Percentiles rank a stretch among this genome's conserved stretches.
Evolutionary conservation across 352 stramenopile genomes (phyloP).

Genomic region (Globisporangium barbulae): DNA sequence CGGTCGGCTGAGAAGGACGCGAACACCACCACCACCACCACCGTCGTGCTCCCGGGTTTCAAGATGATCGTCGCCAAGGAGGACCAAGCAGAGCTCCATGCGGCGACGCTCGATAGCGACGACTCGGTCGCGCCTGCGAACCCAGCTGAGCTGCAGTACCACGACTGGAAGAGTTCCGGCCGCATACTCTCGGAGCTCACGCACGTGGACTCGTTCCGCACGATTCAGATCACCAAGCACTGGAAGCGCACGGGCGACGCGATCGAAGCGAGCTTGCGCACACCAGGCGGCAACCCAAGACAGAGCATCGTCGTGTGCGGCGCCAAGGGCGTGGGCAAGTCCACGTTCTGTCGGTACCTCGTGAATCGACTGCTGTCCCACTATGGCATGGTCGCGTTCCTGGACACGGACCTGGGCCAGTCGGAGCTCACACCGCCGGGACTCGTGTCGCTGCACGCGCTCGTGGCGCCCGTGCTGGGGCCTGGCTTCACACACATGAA

Average conservation of each 20-base stretch:
- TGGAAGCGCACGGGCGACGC: conserved; percentile 49
- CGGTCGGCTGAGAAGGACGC: conserved; percentile 17
- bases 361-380: conserved; percentile 89
- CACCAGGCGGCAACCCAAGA: not conserved
- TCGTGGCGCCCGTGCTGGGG: conserved; percentile 87
- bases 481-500: conserved; percentile 92
- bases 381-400: conserved; percentile 82
- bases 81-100: conserved; percentile 24
- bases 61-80: conserved; percentile 73
- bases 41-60: conserved; percentile 69
- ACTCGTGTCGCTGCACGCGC: conserved; percentile 88
- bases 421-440: conserved; percentile 93
- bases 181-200: conserved; percentile 54
- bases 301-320: conserved; percentile 91
- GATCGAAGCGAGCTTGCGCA: conserved; percentile 38
- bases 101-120: not conserved
- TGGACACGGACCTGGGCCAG: conserved; percentile 96
- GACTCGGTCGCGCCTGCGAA: conserved; percentile 6
- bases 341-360: conserved; percentile 92
- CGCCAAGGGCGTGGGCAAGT: conserved; percentile 95
- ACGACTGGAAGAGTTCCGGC: conserved; percentile 50
- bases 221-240: conserved; percentile 54
- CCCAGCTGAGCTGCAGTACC: conserved; percentile 14
- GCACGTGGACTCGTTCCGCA: conserved; percentile 56
- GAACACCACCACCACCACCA: not conserved